A percentile compares a stretch with the other conserved stretches of the same genome.
Evolutionary conservation across 2,329 filamentous ascomycete genomes (phyloP).

Genomic region (Huntiella omanensis): DNA sequence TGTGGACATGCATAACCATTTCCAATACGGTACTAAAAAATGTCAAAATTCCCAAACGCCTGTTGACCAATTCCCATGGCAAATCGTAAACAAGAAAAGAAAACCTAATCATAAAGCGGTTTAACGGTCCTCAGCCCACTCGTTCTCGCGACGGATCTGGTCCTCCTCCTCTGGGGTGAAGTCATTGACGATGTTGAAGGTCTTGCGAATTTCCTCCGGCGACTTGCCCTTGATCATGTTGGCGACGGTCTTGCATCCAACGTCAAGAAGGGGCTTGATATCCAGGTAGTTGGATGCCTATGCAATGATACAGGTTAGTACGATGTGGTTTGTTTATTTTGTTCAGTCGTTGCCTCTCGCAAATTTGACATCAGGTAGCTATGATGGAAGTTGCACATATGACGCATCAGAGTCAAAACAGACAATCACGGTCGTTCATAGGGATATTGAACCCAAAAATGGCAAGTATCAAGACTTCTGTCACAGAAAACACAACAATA

Average conservation of each 20-base stretch:
- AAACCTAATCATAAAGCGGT: neutral
- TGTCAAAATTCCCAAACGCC: neutral
- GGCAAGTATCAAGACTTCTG: no score
- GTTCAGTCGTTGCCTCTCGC: neutral
- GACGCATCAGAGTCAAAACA: neutral
- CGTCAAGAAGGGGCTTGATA: conserved; percentile 93
- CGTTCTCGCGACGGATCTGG: conserved; percentile 82
- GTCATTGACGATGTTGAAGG: conserved; percentile 98
- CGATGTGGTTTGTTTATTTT: neutral
- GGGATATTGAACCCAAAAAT: no score
- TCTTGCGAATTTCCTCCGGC: conserved; percentile 97
- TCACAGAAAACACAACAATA: no score
- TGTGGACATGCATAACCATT: neutral
- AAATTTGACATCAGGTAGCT: neutral
- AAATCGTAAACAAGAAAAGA: neutral
- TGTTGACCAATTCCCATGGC: neutral
- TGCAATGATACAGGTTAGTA: neutral
- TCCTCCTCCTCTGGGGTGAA: conserved; percentile 98
- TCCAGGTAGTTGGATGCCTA: conserved; percentile 96
- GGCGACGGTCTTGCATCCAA: conserved; percentile 97
- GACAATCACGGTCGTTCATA: no score
- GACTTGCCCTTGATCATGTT: conserved; percentile 99
- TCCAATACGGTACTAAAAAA: neutral
- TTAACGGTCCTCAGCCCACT: conserved; percentile 75
- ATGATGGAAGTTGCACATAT: neutral